A percentile compares a stretch with the other conserved stretches of the same genome.
Evolutionary conservation across 257 asterid genomes (phyloP).

Genomic region (Nicotiana benthamiana): DNA sequence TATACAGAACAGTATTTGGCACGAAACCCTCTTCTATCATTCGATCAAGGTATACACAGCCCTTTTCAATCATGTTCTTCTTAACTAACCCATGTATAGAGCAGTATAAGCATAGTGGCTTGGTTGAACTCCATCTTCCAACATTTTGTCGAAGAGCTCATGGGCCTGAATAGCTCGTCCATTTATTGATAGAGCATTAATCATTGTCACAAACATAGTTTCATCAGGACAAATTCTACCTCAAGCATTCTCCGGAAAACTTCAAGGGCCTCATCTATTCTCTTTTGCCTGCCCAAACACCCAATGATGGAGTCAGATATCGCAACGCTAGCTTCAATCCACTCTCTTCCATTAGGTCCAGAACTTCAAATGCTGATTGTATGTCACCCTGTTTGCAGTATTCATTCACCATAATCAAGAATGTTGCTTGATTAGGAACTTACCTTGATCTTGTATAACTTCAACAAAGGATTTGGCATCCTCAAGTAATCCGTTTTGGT

Average conservation of each 20-base stretch:
- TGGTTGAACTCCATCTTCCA: constrained; percentile 32
- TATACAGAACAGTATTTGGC: constrained; percentile 49
- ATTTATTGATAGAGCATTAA: constrained; percentile 45
- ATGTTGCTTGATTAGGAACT: constrained; percentile 36
- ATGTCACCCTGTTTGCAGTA: constrained; percentile 38
- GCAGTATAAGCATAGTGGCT: constrained; percentile 47
- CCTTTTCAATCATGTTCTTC: constrained; percentile 43
- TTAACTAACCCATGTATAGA: constrained; percentile 45
- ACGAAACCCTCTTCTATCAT: constrained; percentile 51
- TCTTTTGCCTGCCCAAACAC: constrained; percentile 38
- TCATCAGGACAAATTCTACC: constrained; percentile 42
- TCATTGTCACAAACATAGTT: constrained; percentile 42
- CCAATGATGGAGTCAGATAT: constrained; percentile 39
- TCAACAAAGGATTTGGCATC: constrained; percentile 34
- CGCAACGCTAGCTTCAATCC: constrained; percentile 37
- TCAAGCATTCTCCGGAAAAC: constrained; percentile 41
- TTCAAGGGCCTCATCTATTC: constrained; percentile 33
- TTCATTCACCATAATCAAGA: constrained; percentile 31
- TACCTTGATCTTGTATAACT: constrained; percentile 42
- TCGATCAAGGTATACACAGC: constrained; percentile 40
- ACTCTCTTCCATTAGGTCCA: constrained; percentile 36
- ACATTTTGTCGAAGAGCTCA: constrained; percentile 37
- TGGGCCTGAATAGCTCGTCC: constrained; percentile 39
- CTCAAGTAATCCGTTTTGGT: constrained; percentile 32
- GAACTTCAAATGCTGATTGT: constrained; percentile 31